A percentile compares a stretch with the other conserved stretches of the same genome.
Conservation (phyloP, 495 filamentous ascomycete species). For the Lophiostoma macrostomum region DNA sequence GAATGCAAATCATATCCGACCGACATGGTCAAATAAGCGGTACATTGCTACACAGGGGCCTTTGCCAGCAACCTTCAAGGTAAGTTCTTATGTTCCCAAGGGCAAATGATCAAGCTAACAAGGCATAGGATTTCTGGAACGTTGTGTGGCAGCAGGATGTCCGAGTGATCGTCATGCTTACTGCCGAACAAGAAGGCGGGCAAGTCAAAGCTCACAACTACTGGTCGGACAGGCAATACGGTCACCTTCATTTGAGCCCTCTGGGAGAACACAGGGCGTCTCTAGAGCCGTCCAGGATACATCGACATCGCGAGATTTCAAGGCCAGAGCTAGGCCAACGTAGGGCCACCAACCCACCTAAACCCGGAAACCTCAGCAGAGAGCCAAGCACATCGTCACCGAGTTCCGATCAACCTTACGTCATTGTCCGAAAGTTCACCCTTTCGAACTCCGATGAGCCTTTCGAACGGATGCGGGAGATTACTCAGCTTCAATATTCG, state of each 20-base stretch:
- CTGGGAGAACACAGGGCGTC: conserved; percentile 78
- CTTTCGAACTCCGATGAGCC: conserved; percentile 73
- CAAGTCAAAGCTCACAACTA: conserved; percentile 94
- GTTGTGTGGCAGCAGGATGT: conserved; percentile 96
- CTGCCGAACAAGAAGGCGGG: conserved; percentile 91
- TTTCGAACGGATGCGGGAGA: conserved; percentile 83
- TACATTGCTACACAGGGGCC: conserved; percentile 97
- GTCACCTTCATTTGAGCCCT: conserved; percentile 69
- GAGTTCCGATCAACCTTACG: conserved; percentile 62
- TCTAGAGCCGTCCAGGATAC: conserved; percentile 56
- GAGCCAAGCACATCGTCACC: conserved; percentile 28
- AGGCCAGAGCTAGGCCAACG: conserved; percentile 32
- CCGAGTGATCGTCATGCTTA: conserved; percentile 90
- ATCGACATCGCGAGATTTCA: conserved; percentile 29
- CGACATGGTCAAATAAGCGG: conserved; percentile 72
- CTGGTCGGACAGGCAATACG: conserved; percentile 80
- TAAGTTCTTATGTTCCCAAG: conserved; percentile 46
- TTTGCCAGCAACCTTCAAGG: conserved; percentile 85
- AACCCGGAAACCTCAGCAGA: conserved; percentile 15
- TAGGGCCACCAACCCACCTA: conserved; percentile 29
- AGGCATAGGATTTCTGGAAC: conserved; percentile 93
- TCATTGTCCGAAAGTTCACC: conserved; percentile 83
- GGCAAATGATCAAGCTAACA: conserved; percentile 39
- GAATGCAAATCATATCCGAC: conserved; percentile 84
- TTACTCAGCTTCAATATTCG: conserved; percentile 92